Conservation (phyloP, 2,329 filamentous ascomycete genomes). For the Onygenales sp. region DNA sequence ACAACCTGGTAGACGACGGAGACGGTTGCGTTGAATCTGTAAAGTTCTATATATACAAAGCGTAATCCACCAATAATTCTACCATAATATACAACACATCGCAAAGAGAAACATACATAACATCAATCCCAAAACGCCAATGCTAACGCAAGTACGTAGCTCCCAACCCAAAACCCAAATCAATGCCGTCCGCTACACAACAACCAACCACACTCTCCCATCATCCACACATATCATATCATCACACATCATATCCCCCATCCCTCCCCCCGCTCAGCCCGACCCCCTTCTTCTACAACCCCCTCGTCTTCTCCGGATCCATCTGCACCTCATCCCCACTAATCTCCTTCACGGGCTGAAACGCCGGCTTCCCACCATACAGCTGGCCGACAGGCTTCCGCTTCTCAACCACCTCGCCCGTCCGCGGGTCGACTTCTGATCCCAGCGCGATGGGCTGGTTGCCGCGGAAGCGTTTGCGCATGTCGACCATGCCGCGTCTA, state of each 20-base stretch:
- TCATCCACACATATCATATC: not conserved
- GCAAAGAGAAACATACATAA: not conserved
- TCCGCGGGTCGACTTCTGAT: constrained; percentile 45
- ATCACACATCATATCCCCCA: not conserved
- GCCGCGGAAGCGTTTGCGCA: constrained; percentile 95
- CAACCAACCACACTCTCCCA: not conserved
- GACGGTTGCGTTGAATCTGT: not conserved
- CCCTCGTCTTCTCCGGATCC: constrained; percentile 40
- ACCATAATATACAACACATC: not conserved
- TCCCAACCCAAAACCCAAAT: not conserved
- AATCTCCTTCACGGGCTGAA: constrained; percentile 55
- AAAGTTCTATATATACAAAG: too few species aligned
- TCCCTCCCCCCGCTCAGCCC: not conserved
- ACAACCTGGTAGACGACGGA: too few species aligned
- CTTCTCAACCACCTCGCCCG: constrained; percentile 16
- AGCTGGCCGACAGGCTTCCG: constrained; percentile 52
- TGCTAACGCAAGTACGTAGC: not conserved
- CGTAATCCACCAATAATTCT: too few species aligned
- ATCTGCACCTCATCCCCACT: constrained; percentile 55
- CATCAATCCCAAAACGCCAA: not conserved
- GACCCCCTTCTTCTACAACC: constrained; percentile 20
- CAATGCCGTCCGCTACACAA: not conserved
- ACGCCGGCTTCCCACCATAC: constrained; percentile 69
- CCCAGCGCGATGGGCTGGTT: constrained; percentile 74
- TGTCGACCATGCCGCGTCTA: constrained; percentile 85